Base-by-base conservation (phyloP, 176 grass and related monocot species). In the Olyra latifolia region DNA sequence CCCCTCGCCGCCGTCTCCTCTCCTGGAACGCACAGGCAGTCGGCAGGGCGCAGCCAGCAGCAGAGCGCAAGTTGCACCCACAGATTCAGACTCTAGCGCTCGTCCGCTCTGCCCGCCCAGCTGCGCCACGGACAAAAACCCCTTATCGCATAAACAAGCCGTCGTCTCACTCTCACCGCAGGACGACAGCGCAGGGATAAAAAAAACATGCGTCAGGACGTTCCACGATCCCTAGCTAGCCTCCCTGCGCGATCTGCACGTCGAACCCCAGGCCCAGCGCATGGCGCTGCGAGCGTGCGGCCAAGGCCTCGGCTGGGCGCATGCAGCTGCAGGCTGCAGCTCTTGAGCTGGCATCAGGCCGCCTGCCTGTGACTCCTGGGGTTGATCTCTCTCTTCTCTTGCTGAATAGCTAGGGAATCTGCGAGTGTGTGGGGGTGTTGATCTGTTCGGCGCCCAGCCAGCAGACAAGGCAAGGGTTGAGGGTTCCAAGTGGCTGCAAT, bases 81-180 rank as follows among this genome's bases (percentile, higher is more conserved):
- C 88, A 82, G 83, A 82, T 82, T 86, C 83, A 78, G 83, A 81
- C 43, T 25, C 29, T 82, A 78, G 72, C 72, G 52, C 78, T 82
- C 82, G 72, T 77, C 88, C 77, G 24, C 54, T 64, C 64, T 84
- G 61, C 70, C 54, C 46, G 20, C 32, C 10, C 72, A 12, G 54
- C 25, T 11, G 7, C 6, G 41, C 49, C 70, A 32, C 39, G 24
- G 74, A 78, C 66, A 77, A 75, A 46, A 70, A 22, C 54, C 43
- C 54, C 43, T 52, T 64, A 76, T 63, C 82, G 39, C 69, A 14
- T 27, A 74, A 62, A 27, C 9, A 59, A 69, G 38, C 32, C 32
- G 32, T 35, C 32, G 4, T 35, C 32, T 35, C 32, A 35, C 32
- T 35, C 32, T 35, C 32, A 4, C 32, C 1, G 32, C 32, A 35